Conservation (phyloP, 1,284 basidiomycete species). For the Porogramme epimiltina region DNA sequence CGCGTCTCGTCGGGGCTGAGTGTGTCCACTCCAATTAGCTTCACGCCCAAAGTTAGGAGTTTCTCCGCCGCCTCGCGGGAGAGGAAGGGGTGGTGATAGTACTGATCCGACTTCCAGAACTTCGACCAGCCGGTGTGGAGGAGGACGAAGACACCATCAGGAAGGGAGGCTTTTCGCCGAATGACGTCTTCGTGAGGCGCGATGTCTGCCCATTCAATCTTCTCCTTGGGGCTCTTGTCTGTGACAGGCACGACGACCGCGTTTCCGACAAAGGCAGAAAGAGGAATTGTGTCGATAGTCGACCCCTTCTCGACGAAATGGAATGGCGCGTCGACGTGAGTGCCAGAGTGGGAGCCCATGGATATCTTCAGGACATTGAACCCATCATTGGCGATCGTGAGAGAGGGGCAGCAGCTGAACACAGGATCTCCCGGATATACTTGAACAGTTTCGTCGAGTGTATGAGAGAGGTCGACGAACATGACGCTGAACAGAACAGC, state of each 20-base stretch:
- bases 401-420: conserved; percentile 35
- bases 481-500: too few relatives aligned
- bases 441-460: conserved; percentile 40
- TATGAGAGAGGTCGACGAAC: conserved; percentile 54
- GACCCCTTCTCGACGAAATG: conserved; percentile 61
- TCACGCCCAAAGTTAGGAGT: conserved; percentile 51
- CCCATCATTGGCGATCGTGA: conserved; percentile 39
- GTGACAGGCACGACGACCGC: conserved; percentile 53
- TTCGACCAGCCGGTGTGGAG: conserved; percentile 34
- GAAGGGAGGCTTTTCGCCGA: conserved; percentile 7
- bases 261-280: conserved; percentile 51
- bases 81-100: conserved; percentile 67
- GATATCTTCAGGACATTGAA: conserved; percentile 51
- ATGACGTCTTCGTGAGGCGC: conserved; percentile 32
- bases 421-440: conserved; percentile 58
- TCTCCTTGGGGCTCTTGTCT: conserved; percentile 38
- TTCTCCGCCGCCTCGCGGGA: conserved; percentile 49
- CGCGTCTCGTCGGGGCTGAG: conserved; percentile 67
- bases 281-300: conserved; percentile 57
- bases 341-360: conserved; percentile 63
- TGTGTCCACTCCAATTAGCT: conserved; percentile 60
- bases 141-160: conserved; percentile 29
- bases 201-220: conserved; percentile 57
- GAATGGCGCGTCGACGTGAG: conserved; percentile 75
- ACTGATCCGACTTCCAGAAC: conserved; percentile 50